phyloP scores from a whole-genome alignment of 169 alveolate genomes.

The Babesia microti region DNA sequence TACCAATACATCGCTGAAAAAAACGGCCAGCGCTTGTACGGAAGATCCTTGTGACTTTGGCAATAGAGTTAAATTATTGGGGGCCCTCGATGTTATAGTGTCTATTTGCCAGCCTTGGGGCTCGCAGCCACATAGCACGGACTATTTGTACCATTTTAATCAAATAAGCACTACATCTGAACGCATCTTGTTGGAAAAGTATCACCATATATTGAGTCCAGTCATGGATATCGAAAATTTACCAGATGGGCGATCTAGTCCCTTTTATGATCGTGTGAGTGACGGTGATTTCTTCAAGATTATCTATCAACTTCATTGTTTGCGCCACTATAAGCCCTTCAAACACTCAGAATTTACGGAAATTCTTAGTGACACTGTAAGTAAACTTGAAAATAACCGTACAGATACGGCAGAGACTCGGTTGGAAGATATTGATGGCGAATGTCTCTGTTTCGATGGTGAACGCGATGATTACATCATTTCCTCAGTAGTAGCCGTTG shows the following conservation, averaged over 20 bases:
- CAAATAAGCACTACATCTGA: slow-evolving; percentile 16
- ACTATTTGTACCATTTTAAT: slow-evolving; percentile 35
- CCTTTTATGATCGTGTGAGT: slow-evolving; percentile 27
- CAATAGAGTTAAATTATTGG: slow-evolving; percentile 36
- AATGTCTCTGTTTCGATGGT: background rate
- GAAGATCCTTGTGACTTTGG: too few species aligned
- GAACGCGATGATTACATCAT: background rate
- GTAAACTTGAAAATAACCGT: slow-evolving; percentile 3
- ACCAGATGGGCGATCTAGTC: slow-evolving; percentile 26
- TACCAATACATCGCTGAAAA: too few species aligned
- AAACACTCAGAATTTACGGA: slow-evolving; percentile 16
- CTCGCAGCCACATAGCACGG: slow-evolving; percentile 36
- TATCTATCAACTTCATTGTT: slow-evolving; percentile 28
- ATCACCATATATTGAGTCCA: slow-evolving; percentile 30
- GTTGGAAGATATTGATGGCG: background rate
- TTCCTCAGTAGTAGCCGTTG: background rate
- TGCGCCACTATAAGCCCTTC: slow-evolving; percentile 31
- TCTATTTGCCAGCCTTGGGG: slow-evolving; percentile 52
- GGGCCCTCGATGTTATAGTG: slow-evolving; percentile 30
- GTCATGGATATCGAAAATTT: slow-evolving; percentile 20
- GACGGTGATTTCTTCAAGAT: slow-evolving; percentile 43
- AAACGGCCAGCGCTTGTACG: too few species aligned
- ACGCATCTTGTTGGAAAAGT: slow-evolving; percentile 10
- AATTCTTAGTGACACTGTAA: slow-evolving; percentile 18
- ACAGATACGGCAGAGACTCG: background rate